A percentile compares a stretch with the other conserved stretches of the same genome.
Conservation (phyloP, 768 basidiomycete species). For the Hygrophorus russula region DNA sequence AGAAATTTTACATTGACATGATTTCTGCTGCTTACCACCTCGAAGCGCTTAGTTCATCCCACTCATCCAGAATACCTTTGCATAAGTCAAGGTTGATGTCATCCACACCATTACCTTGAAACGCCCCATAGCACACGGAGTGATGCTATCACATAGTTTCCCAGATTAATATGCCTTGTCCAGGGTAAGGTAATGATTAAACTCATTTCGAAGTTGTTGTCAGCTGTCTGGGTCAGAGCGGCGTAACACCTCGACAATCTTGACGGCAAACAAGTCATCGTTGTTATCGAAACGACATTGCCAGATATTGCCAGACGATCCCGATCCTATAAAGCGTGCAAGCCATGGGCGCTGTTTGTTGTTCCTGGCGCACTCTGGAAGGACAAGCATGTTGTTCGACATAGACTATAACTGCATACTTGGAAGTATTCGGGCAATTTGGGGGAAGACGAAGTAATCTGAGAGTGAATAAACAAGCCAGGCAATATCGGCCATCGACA, state of each 20-base stretch:
- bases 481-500: constrained; percentile 5
- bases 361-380: constrained; percentile 9
- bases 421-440: constrained; percentile 10
- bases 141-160: too few relatives aligned
- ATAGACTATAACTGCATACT: constrained; percentile 7
- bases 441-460: constrained; percentile 11
- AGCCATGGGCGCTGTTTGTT: constrained; percentile 12
- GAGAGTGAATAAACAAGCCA: constrained; percentile 5
- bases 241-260: constrained; percentile 10
- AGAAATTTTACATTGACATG: constrained; percentile 2
- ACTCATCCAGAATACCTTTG: constrained; percentile 10
- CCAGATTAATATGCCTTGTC: too few relatives aligned
- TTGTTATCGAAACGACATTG: constrained; percentile 12
- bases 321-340: too few relatives aligned
- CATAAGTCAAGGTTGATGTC: too few relatives aligned
- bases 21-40: constrained; percentile 10
- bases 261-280: constrained; percentile 9
- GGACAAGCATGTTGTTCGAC: constrained; percentile 11
- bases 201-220: too few relatives aligned
- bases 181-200: too few relatives aligned
- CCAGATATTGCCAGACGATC: constrained; percentile 14
- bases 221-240: too few relatives aligned
- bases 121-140: too few relatives aligned
- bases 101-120: too few relatives aligned
- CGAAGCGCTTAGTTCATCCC: constrained; percentile 10